phyloP scores from a whole-genome alignment of 2,329 filamentous ascomycete species.

The Monosporascus sp. region DNA sequence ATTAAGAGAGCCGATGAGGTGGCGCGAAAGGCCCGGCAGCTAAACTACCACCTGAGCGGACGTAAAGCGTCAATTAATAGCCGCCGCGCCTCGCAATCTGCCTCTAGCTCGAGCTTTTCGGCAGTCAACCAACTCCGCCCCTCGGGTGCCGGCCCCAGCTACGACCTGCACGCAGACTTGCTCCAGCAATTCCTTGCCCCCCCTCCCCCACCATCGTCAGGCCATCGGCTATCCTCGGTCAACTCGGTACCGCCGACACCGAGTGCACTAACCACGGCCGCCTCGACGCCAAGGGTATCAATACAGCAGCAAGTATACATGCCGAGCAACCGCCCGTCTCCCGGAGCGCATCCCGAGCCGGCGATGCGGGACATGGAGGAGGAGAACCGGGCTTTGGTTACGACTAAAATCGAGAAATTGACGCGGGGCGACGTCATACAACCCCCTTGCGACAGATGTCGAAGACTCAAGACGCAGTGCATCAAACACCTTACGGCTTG shows the following conservation, averaged over 20 bases:
- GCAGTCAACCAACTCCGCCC: constrained; percentile 25
- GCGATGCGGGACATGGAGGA: constrained; percentile 25
- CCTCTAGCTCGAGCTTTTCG: constrained; percentile 32
- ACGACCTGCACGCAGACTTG: constrained; percentile 49
- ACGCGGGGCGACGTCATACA: constrained; percentile 67
- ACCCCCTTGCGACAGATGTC: constrained; percentile 81
- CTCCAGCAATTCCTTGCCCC: constrained; percentile 45
- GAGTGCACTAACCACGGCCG: constrained; percentile 18
- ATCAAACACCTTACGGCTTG: constrained; percentile 83
- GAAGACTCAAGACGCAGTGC: constrained; percentile 73
- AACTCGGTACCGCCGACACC: constrained; percentile 26
- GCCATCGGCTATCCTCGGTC: constrained; percentile 21
- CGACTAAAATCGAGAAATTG: constrained; percentile 69
- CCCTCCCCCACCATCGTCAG: constrained; percentile 20
- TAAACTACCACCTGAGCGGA: constrained; percentile 75
- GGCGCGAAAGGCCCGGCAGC: constrained; percentile 57
- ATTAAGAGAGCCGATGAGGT: constrained; percentile 77
- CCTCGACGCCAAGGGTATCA: constrained; percentile 23
- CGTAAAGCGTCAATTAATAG: constrained; percentile 67
- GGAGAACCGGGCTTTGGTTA: constrained; percentile 52
- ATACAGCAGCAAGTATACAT: constrained; percentile 21
- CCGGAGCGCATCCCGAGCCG: constrained; percentile 20
- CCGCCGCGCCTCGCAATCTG: constrained; percentile 43
- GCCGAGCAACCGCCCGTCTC: constrained; percentile 23
- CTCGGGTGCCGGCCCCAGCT: constrained; percentile 27